A percentile compares a stretch with the other conserved stretches of the same genome.
These are phyloP conservation scores for Poa annua DNA, from an alignment of 176 grass and related monocot species.

Conservation along the genomic window DNA sequence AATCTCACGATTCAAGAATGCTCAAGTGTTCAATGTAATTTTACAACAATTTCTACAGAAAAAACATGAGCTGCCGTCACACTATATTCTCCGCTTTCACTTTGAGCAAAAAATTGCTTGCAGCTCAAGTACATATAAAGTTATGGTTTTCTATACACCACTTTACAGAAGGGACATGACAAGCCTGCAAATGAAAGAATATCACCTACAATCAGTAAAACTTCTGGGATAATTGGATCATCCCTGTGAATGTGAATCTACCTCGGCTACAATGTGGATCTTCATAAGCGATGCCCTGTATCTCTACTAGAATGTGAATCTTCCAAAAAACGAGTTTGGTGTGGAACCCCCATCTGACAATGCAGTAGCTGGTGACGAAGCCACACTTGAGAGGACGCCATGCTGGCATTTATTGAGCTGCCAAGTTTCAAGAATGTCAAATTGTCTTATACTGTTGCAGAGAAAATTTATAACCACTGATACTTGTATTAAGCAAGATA, in stretches of 20 bases:
- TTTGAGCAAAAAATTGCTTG: conserved; percentile 13
- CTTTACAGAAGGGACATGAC: conserved; percentile 42
- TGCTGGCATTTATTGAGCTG: conserved; percentile 92
- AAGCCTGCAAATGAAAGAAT: conserved; percentile 53
- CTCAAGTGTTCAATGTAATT: not conserved
- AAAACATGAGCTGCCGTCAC: not conserved
- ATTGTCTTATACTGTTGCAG: not conserved
- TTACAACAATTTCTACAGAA: conserved; percentile 4
- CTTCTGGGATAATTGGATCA: not conserved
- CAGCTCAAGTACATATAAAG: not conserved
- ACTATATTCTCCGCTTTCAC: not conserved
- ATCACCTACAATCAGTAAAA: conserved; percentile 39
- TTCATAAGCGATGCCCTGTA: conserved; percentile 28
- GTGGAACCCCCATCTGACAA: conserved; percentile 58
- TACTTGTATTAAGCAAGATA: conserved; percentile 4
- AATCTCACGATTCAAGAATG: not conserved
- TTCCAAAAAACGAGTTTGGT: conserved; percentile 67
- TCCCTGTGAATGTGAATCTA: not conserved
- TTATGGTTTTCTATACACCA: conserved; percentile 50
- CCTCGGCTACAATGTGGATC: conserved; percentile 47
- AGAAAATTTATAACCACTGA: conserved; percentile 26
- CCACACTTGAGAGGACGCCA: conserved; percentile 64
- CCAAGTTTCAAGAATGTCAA: conserved; percentile 40
- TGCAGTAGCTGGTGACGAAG: conserved; percentile 51
- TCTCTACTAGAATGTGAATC: conserved; percentile 65